phyloP scores from a whole-genome alignment of 2,329 filamentous ascomycete species.

The Colletotrichum sp. region DNA sequence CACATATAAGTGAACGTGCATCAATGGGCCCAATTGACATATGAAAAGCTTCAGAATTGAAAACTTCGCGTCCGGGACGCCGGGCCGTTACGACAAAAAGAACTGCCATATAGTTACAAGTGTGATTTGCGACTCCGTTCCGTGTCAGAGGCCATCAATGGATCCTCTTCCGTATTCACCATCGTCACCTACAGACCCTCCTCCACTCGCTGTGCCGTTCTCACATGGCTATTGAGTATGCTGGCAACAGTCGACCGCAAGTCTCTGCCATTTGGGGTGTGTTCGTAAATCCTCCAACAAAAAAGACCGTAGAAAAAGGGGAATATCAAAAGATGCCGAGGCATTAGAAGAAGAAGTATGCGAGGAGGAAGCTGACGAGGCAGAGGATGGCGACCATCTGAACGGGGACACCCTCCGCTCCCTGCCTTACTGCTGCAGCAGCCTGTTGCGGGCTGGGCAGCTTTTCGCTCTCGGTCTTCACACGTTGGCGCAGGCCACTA shows the following conservation, averaged over 20 bases:
- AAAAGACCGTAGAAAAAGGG: constrained; percentile 6
- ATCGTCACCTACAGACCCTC: neutral
- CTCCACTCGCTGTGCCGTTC: neutral
- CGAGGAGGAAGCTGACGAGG: constrained; percentile 88
- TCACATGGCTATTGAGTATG: neutral
- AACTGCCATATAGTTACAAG: constrained; percentile 20
- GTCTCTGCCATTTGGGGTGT: neutral
- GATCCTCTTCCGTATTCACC: neutral
- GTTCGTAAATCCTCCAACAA: constrained; percentile 4
- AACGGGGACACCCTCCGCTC: constrained; percentile 79
- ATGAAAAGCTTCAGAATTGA: constrained; percentile 22
- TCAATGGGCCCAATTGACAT: neutral
- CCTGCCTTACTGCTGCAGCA: constrained; percentile 61
- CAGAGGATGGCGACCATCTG: constrained; percentile 85
- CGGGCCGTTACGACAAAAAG: constrained; percentile 12
- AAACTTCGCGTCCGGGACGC: constrained; percentile 20
- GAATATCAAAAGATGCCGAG: neutral
- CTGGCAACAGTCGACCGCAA: neutral
- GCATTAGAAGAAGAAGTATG: constrained; percentile 91
- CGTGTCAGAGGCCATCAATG: constrained; percentile 1
- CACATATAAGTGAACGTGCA: neutral
- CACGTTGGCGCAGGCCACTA: constrained; percentile 77
- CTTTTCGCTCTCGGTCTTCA: constrained; percentile 59
- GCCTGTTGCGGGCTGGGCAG: constrained; percentile 48
- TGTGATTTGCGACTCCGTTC: constrained; percentile 15